phyloP scores from a whole-genome alignment of 305 asterid species.

The Fraxinus xanthoxyloides region DNA sequence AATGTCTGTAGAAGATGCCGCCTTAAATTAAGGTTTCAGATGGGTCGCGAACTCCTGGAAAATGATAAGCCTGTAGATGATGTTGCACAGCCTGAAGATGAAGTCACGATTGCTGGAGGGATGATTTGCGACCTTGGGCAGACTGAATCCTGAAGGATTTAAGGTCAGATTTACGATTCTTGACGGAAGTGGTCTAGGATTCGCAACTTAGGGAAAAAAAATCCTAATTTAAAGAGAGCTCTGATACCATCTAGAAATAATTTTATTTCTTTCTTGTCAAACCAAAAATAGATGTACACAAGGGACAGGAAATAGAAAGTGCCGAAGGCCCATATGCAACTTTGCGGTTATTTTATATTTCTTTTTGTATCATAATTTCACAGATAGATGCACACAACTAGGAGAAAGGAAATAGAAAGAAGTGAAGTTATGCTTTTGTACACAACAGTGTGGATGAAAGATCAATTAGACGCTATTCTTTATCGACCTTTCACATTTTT shows the following conservation, averaged over 20 bases:
- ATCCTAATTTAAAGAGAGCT: neutral
- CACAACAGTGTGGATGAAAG: neutral
- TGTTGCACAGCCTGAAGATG: neutral
- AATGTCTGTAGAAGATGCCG: neutral
- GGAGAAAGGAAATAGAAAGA: neutral
- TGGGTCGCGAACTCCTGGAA: neutral
- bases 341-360: neutral
- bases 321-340: neutral
- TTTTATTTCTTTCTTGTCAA: neutral
- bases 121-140: neutral
- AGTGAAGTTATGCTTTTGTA: conserved; percentile 5
- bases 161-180: neutral
- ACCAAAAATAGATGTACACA: neutral
- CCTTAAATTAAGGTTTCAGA: neutral
- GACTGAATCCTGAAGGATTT: neutral
- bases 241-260: neutral
- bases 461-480: neutral
- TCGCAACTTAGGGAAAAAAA: neutral
- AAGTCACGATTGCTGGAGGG: neutral
- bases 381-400: neutral
- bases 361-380: neutral
- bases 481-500: neutral
- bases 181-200: neutral
- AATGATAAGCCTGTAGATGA: neutral
- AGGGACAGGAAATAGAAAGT: neutral